These are phyloP conservation scores for Termitomyces sp. DNA, from an alignment of 768 basidiomycete genomes.

Conservation along the genomic window DNA sequence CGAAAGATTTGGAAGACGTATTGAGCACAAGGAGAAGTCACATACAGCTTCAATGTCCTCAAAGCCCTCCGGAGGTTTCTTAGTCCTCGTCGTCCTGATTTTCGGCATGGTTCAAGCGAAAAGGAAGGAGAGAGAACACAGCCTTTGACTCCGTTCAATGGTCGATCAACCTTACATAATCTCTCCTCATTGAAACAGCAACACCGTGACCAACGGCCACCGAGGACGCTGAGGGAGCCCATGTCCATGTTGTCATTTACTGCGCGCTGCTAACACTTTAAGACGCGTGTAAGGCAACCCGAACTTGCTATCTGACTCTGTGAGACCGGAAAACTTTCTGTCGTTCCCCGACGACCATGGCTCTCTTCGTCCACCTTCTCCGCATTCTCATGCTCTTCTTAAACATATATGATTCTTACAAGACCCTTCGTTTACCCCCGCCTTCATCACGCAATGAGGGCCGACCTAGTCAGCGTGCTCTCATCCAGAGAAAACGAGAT, in stretches of 20 bases:
- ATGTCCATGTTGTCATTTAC: conserved; percentile 10
- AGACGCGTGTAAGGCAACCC: conserved; percentile 9
- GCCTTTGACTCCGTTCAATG: conserved; percentile 1
- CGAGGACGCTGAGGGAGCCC: conserved; percentile 3
- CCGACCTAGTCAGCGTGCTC: conserved; percentile 58
- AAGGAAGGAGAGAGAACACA: background rate
- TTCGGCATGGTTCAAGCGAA: conserved; percentile 68
- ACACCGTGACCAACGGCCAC: conserved; percentile 2
- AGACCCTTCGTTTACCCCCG: conserved; percentile 67
- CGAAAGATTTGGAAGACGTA: conserved; percentile 4
- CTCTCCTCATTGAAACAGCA: conserved; percentile 9
- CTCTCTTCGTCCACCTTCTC: conserved; percentile 60
- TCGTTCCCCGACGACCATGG: conserved; percentile 39
- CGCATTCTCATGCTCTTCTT: conserved; percentile 68
- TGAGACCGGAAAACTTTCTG: background rate
- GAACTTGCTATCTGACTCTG: background rate
- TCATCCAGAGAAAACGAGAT: conserved; percentile 73
- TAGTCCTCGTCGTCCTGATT: conserved; percentile 89
- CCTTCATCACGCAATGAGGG: conserved; percentile 50
- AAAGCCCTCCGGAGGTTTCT: conserved; percentile 90
- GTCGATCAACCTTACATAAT: conserved; percentile 14
- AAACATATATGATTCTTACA: conserved; percentile 83
- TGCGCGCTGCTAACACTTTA: conserved; percentile 3
- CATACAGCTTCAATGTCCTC: conserved; percentile 86
- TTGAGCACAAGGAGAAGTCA: background rate